Conservation (phyloP, 2,329 filamentous ascomycete genomes). For the Pseudogymnoascus sp. region DNA sequence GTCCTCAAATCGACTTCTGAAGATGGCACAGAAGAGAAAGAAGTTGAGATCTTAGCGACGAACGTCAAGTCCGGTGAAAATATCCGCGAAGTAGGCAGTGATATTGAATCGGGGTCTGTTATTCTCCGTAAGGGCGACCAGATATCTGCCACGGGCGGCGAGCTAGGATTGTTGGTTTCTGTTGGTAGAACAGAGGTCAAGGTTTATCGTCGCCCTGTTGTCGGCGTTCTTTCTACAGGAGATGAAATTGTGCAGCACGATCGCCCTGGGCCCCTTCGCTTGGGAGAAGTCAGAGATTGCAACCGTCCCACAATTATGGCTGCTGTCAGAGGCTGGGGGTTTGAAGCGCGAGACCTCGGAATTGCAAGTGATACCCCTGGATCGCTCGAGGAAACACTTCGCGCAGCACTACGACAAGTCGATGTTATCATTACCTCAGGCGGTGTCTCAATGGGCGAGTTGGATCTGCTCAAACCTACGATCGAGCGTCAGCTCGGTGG, state of each 20-base stretch:
- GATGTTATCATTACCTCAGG: constrained; percentile 88
- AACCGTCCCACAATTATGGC: constrained; percentile 85
- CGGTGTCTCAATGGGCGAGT: constrained; percentile 95
- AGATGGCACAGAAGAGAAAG: constrained; percentile 76
- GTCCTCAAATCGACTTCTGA: constrained; percentile 66
- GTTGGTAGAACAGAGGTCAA: constrained; percentile 67
- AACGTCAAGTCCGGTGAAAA: constrained; percentile 75
- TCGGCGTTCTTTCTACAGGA: constrained; percentile 87
- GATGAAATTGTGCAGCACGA: constrained; percentile 84
- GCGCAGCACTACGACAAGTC: constrained; percentile 63
- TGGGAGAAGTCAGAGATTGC: constrained; percentile 87
- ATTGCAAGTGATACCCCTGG: constrained; percentile 71
- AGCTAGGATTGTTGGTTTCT: constrained; percentile 82
- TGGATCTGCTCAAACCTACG: constrained; percentile 92
- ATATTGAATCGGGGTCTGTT: constrained; percentile 61
- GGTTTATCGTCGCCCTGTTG: constrained; percentile 67
- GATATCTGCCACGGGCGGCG: constrained; percentile 82
- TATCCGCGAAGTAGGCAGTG: constrained; percentile 83
- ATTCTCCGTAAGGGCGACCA: constrained; percentile 73
- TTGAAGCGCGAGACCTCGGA: constrained; percentile 74
- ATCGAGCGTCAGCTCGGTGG: constrained; percentile 85
- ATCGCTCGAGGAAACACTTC: constrained; percentile 68
- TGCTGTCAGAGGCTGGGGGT: constrained; percentile 67
- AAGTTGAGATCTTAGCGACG: constrained; percentile 77
- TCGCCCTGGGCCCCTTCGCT: constrained; percentile 51